Base-by-base conservation (phyloP, 1,284 basidiomycete species). In the Cronartium ribicola region DNA sequence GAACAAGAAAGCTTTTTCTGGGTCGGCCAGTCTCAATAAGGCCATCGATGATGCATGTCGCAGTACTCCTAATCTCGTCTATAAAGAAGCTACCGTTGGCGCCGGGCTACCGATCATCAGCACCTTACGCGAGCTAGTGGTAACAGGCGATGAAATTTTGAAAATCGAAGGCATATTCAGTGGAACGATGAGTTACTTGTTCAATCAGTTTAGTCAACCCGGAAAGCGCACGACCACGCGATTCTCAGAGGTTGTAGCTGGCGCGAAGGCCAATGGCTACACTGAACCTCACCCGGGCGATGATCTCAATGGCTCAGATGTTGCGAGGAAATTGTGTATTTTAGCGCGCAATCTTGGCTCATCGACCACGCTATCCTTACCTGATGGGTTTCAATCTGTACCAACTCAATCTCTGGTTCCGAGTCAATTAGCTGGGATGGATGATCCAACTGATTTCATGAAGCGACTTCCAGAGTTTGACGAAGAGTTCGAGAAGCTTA, bases 231-330 rank as follows among this genome's bases (percentile, higher is more conserved):
- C 70, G 20, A 43, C 63, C 0, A 66, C 48, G 51, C 60, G 41
- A 37, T 73, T 73, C 48, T 73, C 70, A 36, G 63, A 73, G 46
- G 70, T 73, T 6, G 67, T 69, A 29, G 79, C 3, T 77, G 41
- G 89, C 55, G 96, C 96, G 14, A 90, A 92, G 74, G 90, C 92
- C 79, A 91, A 91, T 78, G 96, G 95, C 0, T 98, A 95, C 83
- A 98, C 95, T 20, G 95, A 98, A 84, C 96, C 96, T 3, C 92
- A 98, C 82, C 95, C 95, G 0, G 91, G 89, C 66, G 95, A 98
- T 79, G 96, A 98, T 81, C 87, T 98, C 39, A 94, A 92, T 74
- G 96, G 96, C 4, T 91, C 90, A 51, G 95, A 98, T 82, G 96
- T 99, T 40, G 94, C 94, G 0, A 89, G 95, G 66, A 99, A 99